Base-by-base conservation (phyloP, 371 early-diverging fungal genomes). In the Coemansia sp. region DNA sequence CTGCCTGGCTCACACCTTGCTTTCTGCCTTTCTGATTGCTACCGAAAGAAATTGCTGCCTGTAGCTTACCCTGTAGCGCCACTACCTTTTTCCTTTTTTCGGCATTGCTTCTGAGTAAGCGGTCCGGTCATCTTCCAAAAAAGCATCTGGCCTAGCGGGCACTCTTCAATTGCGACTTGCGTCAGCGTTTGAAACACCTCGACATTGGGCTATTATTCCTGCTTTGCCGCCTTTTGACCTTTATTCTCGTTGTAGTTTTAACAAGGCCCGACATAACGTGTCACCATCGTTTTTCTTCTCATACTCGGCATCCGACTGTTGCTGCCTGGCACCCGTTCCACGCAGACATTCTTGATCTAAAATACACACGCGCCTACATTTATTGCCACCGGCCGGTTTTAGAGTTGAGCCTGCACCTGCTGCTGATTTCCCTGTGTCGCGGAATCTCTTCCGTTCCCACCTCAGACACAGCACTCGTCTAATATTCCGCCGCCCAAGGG, bases 281-380 rank as follows among this genome's bases (percentile, higher is more conserved):
- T 45, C 16, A 20, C 16, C 16, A 20, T 20, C n/a, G 16, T 45
- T 45, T 45, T 36, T 36, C 20, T 45, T 45, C 45, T 45, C 36
- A 53, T 45, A 5, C 36, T 16, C 20, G 16, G n/a, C 36, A 36
- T 33, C 16, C 35, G 34, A 14, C 7, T 53, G 35, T 53, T 53
- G 34, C 34, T 53, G 20, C 36, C 34, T 35, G 53, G 45, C 45
- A 35, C n/a, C 53, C 16, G 36, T 33, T 53, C 53, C 38, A 53
- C 11, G n/a, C 51, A 51, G 33, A 53, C 36, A 53, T 35, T 36
- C 34, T 20, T 35, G 53, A 53, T 53, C 53, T 36, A 16, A 45
- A 53, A 35, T 33, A 53, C 53, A 53, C 53, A 53, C 53, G 53
- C 53, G n/a, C 36, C 14, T 8, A 53, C 53, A n/a, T 53, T 35